Evolutionary conservation across 2,329 filamentous ascomycete genomes (phyloP), one percentile per base, ranked within the genome.

Genomic region (Didymella pomorum): DNA sequence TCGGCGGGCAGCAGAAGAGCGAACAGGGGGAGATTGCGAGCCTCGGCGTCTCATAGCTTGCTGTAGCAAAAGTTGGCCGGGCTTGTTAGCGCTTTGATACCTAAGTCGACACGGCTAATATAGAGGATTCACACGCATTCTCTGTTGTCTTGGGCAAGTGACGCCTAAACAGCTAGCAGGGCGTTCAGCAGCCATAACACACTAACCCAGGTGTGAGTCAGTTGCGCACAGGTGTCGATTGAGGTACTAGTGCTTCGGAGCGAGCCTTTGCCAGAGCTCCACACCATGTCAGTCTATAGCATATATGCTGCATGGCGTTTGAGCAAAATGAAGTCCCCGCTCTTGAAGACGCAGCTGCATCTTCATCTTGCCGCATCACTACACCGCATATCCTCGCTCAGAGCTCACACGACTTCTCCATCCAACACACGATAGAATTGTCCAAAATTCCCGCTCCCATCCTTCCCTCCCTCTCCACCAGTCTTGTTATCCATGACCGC

Each of bases 21-120:
- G 92, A 97, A 79, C 92, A 89, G 80, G 94, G 94, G 5, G 91
- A 94, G 79, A 89, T 98, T 66, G 81, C 90, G 11, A 87, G 91
- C 62, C 86, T 97, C 71, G 89, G 88, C 41, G 85, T 97, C 70
- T 86, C 87, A 68, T 95, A 72, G 63, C 35, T 25, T 8, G 8
- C n/a, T 39, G n/a, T 31, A 43, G 48, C 28, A 62, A 59, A 62
- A 54, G 58, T 51, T 42, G 18, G 39, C 16, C 7, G 33, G 10
- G 23, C 8, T 20, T 44, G 44, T 44, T 43, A 48, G 35, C 49
- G 44, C 23, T 18, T 43, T 48, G 29, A 52, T 58, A 49, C 49
- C 49, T 58, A 25, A 39, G 9, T 39, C 35, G n/a, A 20, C n/a
- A 39, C n/a, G 35, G 35, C 35, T 35, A 16, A 35, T n/a, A 9